Evolutionary conservation across 495 filamentous ascomycete species (phyloP), one percentile per base, ranked within the genome.

Genomic region (Pseudomonodictys pantanalensis): DNA sequence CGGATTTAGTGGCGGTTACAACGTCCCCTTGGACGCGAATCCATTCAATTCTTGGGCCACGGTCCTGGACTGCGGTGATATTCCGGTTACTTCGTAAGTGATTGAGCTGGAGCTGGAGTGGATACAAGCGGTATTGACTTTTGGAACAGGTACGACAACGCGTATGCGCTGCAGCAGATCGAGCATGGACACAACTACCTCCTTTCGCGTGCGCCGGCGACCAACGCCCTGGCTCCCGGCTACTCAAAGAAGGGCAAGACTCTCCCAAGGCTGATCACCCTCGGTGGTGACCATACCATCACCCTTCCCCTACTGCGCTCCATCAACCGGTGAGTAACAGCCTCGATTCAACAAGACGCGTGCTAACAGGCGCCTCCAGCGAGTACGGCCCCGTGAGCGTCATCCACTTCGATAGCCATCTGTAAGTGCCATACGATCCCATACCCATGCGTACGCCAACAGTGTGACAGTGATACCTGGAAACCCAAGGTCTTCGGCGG

Each of bases 401-500:
- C 39, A 73, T 76, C 42, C 73, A 76, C 59, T 76, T 76, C 59
- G 73, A 76, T 58, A 71, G 68, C 56, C 73, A 76, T 66, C 66
- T 76, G 66, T 81, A 69, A 67, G 46, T 46, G 24, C 22, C 38
- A 28, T 17, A 22, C n/a, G 11, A 22, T 22, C 29, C 17, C 54
- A 6, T 5, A 10, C n/a, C 24, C 17, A 8, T 45, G 23, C 15
- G 39, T 30, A 11, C 12, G n/a, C 18, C 7, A 35, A 39, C 35
- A 15, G 15, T 32, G 11, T 43, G n/a, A 17, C 46, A 81, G 79
- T 26, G 83, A 86, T 58, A 81, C 83, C 12, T 86, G 83, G 83
- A 77, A 76, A 46, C 83, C 83, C 9, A 74, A 73, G 45, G 90
- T 92, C 35, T 87, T 87, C 62, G 84, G 84, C 35, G 83, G 83